Conservation (phyloP, 208 protist genomes). For the Crithidia sp. region DNA sequence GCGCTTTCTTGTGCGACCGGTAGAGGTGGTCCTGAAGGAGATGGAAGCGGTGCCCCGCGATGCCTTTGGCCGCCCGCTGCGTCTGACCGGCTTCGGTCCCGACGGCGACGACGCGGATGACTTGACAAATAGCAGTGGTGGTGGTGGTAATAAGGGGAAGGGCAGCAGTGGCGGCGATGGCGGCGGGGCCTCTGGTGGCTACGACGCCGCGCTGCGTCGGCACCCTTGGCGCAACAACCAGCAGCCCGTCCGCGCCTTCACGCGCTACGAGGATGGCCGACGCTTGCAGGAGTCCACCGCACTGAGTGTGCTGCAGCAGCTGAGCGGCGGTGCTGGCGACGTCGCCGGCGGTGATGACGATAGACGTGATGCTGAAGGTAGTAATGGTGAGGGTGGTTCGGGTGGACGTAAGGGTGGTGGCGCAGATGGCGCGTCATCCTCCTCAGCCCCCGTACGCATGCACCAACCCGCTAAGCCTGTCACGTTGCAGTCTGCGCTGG, state of each 20-base stretch:
- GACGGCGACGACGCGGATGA: conserved; percentile 14
- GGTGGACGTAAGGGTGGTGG: conserved; percentile 3
- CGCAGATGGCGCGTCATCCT: neutral
- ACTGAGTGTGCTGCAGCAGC: conserved; percentile 30
- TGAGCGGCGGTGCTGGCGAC: neutral
- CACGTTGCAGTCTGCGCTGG: conserved; percentile 37
- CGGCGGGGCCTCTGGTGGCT: conserved; percentile 27
- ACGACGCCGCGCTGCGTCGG: conserved; percentile 44
- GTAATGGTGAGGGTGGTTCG: neutral
- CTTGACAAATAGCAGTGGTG: neutral
- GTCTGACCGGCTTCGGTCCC: neutral
- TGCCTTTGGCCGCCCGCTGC: conserved; percentile 26
- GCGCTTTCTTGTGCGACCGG: conserved; percentile 62
- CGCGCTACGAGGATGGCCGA: conserved; percentile 69
- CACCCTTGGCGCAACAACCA: conserved; percentile 51
- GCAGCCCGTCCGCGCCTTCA: conserved; percentile 29
- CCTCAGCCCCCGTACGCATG: neutral
- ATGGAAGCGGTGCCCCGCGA: conserved; percentile 29
- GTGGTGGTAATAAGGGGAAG: neutral
- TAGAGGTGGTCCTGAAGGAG: conserved; percentile 47
- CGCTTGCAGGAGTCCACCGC: conserved; percentile 40
- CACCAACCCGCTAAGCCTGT: conserved; percentile 31
- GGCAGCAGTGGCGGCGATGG: conserved; percentile 36
- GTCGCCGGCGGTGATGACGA: neutral
- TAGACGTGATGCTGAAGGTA: conserved; percentile 14